Evolutionary conservation across 495 filamentous ascomycete genomes (phyloP), one percentile per base, ranked within the genome.

Genomic region (Lophium mytilinum): DNA sequence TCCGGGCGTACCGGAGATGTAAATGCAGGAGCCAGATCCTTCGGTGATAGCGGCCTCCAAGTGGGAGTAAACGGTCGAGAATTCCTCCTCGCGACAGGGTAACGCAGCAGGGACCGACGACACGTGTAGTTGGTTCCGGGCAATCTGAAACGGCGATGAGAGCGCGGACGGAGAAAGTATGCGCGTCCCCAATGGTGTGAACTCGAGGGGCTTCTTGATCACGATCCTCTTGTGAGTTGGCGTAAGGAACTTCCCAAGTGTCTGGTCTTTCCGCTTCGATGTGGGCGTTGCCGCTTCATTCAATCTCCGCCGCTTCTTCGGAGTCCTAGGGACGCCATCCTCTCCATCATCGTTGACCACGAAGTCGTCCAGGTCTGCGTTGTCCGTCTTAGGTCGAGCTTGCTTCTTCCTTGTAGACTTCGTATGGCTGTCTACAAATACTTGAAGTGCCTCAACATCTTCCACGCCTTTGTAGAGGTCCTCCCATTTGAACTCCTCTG

Each of bases 1-100:
- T n/a, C 94, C 94, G 0, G 94, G 94, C 0, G 91, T 96, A 39
- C 94, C 94, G n/a, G 94, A 96, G 53, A 99, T 97, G 73, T 99
- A 99, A 67, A 99, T 96, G 69, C 94, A 99, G 4, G 90, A 82
- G 8, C 94, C 94, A 4, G 87, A 86, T 37, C 91, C 94, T 56
- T 94, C 91, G 48, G 87, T 86, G 68, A 99, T 97, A 56, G 94
- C 94, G 9, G 90, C 85, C 62, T 95, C 90, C 40, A 99, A 86
- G 68, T 96, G 88, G 2, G 86, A 85, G 67, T 96, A 96, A 11
- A 99, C 94, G 3, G 85, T 83, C 15, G 83, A 78, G 72, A 97
- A 99, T 69, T 99, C 94, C 12, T 78, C 82, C 61, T 95, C 91
- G 55, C 94, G 86, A 70, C 94, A 97, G 45, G 94, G 94, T 3